Conservation (phyloP, 768 basidiomycete genomes). For the Mycena floridula region DNA sequence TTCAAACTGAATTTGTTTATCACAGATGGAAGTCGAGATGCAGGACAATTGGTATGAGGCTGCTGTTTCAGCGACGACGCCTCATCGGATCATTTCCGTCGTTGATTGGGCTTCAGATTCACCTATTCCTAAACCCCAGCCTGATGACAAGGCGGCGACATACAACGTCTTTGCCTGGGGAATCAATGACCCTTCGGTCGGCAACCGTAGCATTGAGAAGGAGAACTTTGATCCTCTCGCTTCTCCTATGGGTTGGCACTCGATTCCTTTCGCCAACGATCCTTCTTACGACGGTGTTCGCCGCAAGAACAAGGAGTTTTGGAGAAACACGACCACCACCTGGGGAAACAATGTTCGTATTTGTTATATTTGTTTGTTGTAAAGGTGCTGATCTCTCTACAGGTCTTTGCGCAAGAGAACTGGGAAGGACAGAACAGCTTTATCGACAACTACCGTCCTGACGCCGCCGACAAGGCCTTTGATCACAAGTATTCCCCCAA, state of each 20-base stretch:
- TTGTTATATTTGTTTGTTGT: not conserved
- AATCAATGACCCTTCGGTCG: constrained; percentile 76
- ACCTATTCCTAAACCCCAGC: constrained; percentile 28
- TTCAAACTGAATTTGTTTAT: not conserved
- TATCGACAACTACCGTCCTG: constrained; percentile 75
- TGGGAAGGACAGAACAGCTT: constrained; percentile 69
- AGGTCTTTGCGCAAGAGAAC: constrained; percentile 93
- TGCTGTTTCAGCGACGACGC: constrained; percentile 65
- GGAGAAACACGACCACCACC: constrained; percentile 71
- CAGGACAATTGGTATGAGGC: constrained; percentile 95
- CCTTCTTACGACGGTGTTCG: constrained; percentile 36
- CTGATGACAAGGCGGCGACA: constrained; percentile 28
- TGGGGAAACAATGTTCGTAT: constrained; percentile 74
- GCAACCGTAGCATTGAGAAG: constrained; percentile 48
- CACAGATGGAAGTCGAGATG: constrained; percentile 87
- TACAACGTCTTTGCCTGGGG: constrained; percentile 82
- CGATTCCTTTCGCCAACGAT: constrained; percentile 67
- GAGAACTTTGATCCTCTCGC: constrained; percentile 75
- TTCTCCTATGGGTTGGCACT: constrained; percentile 90
- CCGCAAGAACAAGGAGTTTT: constrained; percentile 25
- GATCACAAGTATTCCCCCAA: constrained; percentile 73
- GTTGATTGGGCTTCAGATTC: constrained; percentile 94
- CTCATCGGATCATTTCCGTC: constrained; percentile 79
- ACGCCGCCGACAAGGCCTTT: constrained; percentile 56
- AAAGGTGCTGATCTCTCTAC: constrained; percentile 1